Evolutionary conservation across 1,139 yeast genomes (phyloP).

Genomic region (Pichia sp.): DNA sequence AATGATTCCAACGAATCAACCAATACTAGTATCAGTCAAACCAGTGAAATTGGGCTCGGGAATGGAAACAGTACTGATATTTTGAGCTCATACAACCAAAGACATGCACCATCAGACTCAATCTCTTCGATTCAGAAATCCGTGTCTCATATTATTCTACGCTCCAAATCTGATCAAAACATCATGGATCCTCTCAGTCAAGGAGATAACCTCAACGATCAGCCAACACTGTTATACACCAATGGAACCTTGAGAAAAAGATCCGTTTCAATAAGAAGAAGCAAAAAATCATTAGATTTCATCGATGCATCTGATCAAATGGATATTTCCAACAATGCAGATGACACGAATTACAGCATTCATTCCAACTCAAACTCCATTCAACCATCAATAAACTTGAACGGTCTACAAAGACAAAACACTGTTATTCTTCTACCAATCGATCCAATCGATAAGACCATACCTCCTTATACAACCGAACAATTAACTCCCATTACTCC

Average conservation of each 20-base stretch:
- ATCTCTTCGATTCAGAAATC: slow-evolving; percentile 8
- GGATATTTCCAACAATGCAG: background rate
- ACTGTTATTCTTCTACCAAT: slow-evolving; percentile 20
- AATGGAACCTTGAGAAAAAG: background rate
- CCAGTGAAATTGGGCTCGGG: too few relatives aligned
- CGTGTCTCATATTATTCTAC: slow-evolving; percentile 2
- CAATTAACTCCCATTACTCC: slow-evolving; percentile 21
- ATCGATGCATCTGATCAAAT: slow-evolving; percentile 4
- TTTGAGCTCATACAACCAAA: too few relatives aligned
- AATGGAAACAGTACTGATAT: too few relatives aligned
- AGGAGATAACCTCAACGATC: background rate
- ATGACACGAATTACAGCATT: background rate
- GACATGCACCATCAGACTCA: slow-evolving; percentile 1
- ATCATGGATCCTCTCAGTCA: background rate
- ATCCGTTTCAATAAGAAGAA: slow-evolving; percentile 5
- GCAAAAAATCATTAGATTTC: slow-evolving; percentile 4
- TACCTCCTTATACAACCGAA: slow-evolving; percentile 22
- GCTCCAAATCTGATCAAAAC: background rate
- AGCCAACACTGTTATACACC: slow-evolving; percentile 7
- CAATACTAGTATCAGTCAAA: too few relatives aligned
- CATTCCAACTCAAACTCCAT: background rate
- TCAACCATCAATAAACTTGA: background rate
- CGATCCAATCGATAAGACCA: slow-evolving; percentile 19
- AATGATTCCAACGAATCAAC: too few relatives aligned
- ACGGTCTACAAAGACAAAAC: background rate